Percentiles rank a stretch among this genome's conserved stretches.
phyloP scores from a whole-genome alignment of 192 early-diverging fungal species.

The Coemansia brasiliensis region DNA sequence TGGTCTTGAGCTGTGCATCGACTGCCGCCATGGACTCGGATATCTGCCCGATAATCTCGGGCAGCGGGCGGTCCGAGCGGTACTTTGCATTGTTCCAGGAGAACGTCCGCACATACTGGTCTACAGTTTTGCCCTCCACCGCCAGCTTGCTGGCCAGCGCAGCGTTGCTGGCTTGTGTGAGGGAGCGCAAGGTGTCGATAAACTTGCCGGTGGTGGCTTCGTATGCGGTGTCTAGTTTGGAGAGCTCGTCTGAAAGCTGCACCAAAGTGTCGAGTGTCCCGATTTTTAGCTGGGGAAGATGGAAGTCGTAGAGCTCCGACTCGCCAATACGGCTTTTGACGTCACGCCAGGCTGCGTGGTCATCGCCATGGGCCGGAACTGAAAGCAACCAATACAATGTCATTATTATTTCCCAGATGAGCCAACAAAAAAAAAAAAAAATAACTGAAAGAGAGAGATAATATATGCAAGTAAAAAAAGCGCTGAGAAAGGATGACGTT shows the following conservation, averaged over 20 bases:
- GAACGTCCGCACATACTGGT: conserved; percentile 83
- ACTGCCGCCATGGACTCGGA: conserved; percentile 82
- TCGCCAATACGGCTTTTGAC: conserved; percentile 56
- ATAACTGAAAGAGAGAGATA: conserved; percentile 3
- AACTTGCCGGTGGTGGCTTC: conserved; percentile 80
- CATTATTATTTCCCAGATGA: conserved; percentile 23
- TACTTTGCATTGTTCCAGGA: conserved; percentile 98
- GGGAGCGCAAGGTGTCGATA: conserved; percentile 77
- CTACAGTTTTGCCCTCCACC: conserved; percentile 66
- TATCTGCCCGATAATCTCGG: conserved; percentile 79
- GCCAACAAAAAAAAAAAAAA: neutral
- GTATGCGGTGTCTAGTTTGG: conserved; percentile 76
- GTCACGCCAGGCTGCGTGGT: conserved; percentile 44
- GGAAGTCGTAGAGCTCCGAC: conserved; percentile 82
- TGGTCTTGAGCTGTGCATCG: conserved; percentile 88
- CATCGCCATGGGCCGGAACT: conserved; percentile 85
- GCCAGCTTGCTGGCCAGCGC: conserved; percentile 11
- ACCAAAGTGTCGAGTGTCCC: conserved; percentile 95
- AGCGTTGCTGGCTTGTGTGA: conserved; percentile 36
- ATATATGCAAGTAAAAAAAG: conserved; percentile 8
- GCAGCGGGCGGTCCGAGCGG: conserved; percentile 85
- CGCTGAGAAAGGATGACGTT: conserved; percentile 47
- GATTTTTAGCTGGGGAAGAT: conserved; percentile 80
- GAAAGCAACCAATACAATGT: conserved; percentile 71
- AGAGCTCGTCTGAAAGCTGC: conserved; percentile 90